phyloP scores from a whole-genome alignment of 2,329 filamentous ascomycete species.

The Pyrenophora seminiperda region DNA sequence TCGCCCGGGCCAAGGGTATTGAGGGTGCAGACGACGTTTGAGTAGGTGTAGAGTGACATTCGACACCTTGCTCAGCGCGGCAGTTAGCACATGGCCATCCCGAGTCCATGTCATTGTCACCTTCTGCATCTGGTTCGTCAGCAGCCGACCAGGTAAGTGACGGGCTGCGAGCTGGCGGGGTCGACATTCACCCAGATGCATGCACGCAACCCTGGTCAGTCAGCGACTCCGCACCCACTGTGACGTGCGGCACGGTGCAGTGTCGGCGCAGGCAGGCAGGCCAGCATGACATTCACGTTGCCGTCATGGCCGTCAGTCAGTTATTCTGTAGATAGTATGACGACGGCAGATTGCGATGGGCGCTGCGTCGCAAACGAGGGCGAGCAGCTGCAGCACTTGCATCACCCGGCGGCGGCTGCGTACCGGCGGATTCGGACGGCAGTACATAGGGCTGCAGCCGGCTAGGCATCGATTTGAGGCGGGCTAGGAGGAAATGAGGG shows the following conservation, averaged over 20 bases:
- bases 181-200: constrained; percentile 19
- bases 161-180: constrained; percentile 33
- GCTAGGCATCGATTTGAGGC: too few relatives aligned
- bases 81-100: constrained; percentile 9
- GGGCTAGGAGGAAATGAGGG: constrained; percentile 18
- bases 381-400: constrained; percentile 17
- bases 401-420: constrained; percentile 14
- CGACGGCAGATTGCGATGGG: constrained; percentile 13
- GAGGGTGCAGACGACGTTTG: too few relatives aligned
- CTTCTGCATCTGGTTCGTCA: constrained; percentile 34
- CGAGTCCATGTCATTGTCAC: constrained; percentile 31
- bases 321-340: constrained; percentile 1
- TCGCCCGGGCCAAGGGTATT: too few relatives aligned
- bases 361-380: constrained; percentile 17
- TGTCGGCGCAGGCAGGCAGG: constrained; percentile 5
- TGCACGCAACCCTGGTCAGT: constrained; percentile 28
- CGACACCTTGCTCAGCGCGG: too few relatives aligned
- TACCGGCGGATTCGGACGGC: constrained; percentile 18
- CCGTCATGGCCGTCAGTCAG: too few relatives aligned
- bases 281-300: constrained; percentile 13
- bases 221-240: constrained; percentile 24
- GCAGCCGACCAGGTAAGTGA: constrained; percentile 9
- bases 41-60: not conserved
- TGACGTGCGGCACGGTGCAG: constrained; percentile 23
- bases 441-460: constrained; percentile 33